Evolutionary conservation across 2,329 filamentous ascomycete genomes (phyloP), one percentile per base, ranked within the genome.

Genomic region (Trichoderma simmonsii): DNA sequence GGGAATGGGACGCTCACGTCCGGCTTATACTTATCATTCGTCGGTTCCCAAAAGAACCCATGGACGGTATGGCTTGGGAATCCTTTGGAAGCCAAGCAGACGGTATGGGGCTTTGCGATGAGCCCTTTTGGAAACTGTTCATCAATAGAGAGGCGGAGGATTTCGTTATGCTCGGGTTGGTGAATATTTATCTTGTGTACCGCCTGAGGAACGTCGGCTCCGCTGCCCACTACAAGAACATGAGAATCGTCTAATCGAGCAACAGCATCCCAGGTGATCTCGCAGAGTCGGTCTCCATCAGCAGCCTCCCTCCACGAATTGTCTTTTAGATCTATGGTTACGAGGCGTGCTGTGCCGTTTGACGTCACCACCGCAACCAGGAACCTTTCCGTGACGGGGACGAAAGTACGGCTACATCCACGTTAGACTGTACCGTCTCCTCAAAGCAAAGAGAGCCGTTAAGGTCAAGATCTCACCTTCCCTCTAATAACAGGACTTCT

Each of bases 41-140:
- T 80, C 3, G 86, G 87, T 26, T 83, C 81, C 79, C 83, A 86
- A 43, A 86, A 83, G 73, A 87, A 85, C 15, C 84, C 85, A 73
- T 86, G 78, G 4, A 86, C 76, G 48, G 78, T 74, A 21, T 82
- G 78, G 65, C 72, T 63, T 11, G 79, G 79, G 0, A 74, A 65
- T 2, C 73, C 75, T 36, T 77, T 77, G 64, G 80, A 76, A 30
- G 69, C 54, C 30, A 81, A 73, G 18, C 71, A 77, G 12, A 85
- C 77, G 8, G 78, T 77, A 64, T 82, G 80, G 0, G 85, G 81
- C 8, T 74, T 73, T 0, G 85, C 85, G 71, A 83, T 82, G 9
- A 82, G 73, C 0, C 74, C 66, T 1, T 74, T 34, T 0, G 78
- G 74, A 18, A 84, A 76, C 4, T 66, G 62, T 43, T 80, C 77